Conservation (phyloP, 176 grass and related monocot species). For the Eragrostis curvula region DNA sequence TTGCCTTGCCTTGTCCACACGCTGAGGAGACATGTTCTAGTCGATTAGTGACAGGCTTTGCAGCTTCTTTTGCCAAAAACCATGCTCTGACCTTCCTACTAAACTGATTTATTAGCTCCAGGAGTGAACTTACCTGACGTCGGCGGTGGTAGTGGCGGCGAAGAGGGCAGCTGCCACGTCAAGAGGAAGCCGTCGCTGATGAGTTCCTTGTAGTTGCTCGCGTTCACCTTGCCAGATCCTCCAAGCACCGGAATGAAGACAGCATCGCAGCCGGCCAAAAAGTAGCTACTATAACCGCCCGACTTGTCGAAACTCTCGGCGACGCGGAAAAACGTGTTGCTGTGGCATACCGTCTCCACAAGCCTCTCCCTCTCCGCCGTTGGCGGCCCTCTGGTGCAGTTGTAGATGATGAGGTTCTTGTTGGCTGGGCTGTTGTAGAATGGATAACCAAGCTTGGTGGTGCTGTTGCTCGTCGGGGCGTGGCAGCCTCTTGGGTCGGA, state of each 20-base stretch:
- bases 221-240: neutral
- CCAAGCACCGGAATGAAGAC: neutral
- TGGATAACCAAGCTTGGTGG: constrained; percentile 9
- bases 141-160: neutral
- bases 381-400: no score
- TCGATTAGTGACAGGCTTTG: no score
- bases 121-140: neutral
- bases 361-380: no score
- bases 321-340: no score
- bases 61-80: neutral
- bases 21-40: no score
- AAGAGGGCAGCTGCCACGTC: neutral
- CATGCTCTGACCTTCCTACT: neutral
- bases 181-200: constrained; percentile 5
- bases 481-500: neutral
- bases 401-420: constrained; percentile 37
- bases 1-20: no score
- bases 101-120: neutral
- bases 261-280: neutral
- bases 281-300: neutral
- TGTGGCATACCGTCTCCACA: no score
- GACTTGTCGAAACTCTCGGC: no score
- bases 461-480: constrained; percentile 8
- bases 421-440: constrained; percentile 27
- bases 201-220: neutral